Conservation (phyloP, 148 eudicot species). For the Arbutus unedo region DNA sequence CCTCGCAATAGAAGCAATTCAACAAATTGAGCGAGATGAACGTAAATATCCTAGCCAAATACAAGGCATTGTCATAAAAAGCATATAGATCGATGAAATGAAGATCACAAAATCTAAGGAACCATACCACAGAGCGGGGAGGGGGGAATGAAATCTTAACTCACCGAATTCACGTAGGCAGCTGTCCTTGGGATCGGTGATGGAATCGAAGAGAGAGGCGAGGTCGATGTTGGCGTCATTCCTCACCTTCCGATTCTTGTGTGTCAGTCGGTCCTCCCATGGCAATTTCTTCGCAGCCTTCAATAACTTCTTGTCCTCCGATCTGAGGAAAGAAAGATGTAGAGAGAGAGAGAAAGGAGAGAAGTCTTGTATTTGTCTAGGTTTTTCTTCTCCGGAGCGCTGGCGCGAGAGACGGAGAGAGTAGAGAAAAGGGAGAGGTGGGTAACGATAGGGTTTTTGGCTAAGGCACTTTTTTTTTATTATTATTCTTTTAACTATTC, state of each 20-base stretch:
- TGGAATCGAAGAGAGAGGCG: constrained; percentile 62
- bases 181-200: constrained; percentile 89
- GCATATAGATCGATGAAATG: background rate
- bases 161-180: constrained; percentile 92
- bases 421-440: no score
- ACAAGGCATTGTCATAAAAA: constrained; percentile 13
- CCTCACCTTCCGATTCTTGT: constrained; percentile 96
- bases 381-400: no score
- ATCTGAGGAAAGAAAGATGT: no score
- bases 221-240: constrained; percentile 96
- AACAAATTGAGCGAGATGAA: constrained; percentile 13
- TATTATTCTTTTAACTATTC: no score
- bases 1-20: background rate
- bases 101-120: background rate
- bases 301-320: constrained; percentile 96
- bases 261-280: constrained; percentile 95
- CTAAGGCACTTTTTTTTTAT: no score
- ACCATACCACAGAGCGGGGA: constrained; percentile 26
- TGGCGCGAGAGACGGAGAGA: no score
- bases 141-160: constrained; percentile 25
- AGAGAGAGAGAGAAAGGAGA: no score
- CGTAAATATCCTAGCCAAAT: constrained; percentile 10
- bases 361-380: no score
- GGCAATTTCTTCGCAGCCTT: constrained; percentile 96
- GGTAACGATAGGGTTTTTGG: no score